These are phyloP conservation scores for Rostrohypoxylon terebratum DNA, from an alignment of 495 filamentous ascomycete species.

Conservation along the genomic window DNA sequence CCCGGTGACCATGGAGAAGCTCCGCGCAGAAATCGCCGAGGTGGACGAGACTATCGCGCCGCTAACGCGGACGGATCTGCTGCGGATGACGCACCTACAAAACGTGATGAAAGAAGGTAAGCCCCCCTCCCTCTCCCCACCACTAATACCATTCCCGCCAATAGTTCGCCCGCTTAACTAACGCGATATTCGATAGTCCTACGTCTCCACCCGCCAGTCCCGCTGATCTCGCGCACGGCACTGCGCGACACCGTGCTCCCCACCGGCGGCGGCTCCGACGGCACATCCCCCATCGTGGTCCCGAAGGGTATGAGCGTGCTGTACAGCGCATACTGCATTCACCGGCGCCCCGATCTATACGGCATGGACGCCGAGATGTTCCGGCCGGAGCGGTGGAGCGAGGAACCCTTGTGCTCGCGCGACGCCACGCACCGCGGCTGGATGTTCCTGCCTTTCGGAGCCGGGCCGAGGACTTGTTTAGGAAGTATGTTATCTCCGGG, in stretches of 20 bases:
- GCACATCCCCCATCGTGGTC: slow-evolving; percentile 64
- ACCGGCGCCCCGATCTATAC: slow-evolving; percentile 66
- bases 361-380: slow-evolving; percentile 65
- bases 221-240: slow-evolving; percentile 65
- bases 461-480: slow-evolving; percentile 23
- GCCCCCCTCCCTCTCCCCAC: slow-evolving; percentile 61
- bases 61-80: slow-evolving; percentile 31
- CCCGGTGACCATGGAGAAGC: slow-evolving; percentile 45
- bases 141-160: slow-evolving; percentile 58
- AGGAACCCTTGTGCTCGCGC: slow-evolving; percentile 49
- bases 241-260: slow-evolving; percentile 60
- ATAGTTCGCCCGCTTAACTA: background rate
- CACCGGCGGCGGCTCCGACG: slow-evolving; percentile 59
- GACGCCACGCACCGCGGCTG: slow-evolving; percentile 29
- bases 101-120: slow-evolving; percentile 38
- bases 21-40: slow-evolving; percentile 49
- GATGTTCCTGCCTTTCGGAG: slow-evolving; percentile 35
- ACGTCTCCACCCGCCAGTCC: slow-evolving; percentile 68
- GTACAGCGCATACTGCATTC: slow-evolving; percentile 66
- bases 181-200: slow-evolving; percentile 50
- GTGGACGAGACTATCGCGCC: slow-evolving; percentile 33
- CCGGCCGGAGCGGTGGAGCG: slow-evolving; percentile 67
- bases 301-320: slow-evolving; percentile 54
- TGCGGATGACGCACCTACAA: slow-evolving; percentile 31
- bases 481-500: slow-evolving; percentile 17